Conservation (phyloP, 129 eudicot species). For the Logfia minima region DNA sequence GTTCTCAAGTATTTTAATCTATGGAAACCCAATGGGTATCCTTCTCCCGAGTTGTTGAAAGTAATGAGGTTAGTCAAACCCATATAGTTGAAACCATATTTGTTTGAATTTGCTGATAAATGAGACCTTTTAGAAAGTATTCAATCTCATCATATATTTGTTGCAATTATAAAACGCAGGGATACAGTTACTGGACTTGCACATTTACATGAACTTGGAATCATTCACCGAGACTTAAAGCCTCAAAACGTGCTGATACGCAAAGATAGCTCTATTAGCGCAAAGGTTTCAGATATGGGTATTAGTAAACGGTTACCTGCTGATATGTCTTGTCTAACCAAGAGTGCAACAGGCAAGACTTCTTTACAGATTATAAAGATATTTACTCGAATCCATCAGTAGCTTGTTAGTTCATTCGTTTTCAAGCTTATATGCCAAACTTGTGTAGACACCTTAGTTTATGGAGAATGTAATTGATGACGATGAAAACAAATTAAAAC, state of each 20-base stretch:
- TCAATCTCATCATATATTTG: background rate
- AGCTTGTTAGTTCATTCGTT: background rate
- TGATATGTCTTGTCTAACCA: slow-evolving; percentile 61
- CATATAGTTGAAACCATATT: background rate
- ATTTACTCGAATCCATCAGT: background rate
- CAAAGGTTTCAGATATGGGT: slow-evolving; percentile 96
- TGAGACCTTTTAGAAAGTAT: slow-evolving; percentile 3
- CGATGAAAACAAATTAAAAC: too few relatives aligned
- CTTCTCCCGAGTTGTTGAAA: slow-evolving; percentile 67
- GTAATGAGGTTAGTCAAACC: slow-evolving; percentile 67
- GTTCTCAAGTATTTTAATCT: slow-evolving; percentile 40
- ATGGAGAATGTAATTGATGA: too few relatives aligned
- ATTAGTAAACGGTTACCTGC: slow-evolving; percentile 81
- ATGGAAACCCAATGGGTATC: slow-evolving; percentile 79
- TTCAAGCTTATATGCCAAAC: background rate
- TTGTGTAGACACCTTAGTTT: background rate
- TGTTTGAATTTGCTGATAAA: slow-evolving; percentile 10
- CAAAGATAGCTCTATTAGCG: slow-evolving; percentile 57
- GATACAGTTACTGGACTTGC: slow-evolving; percentile 69
- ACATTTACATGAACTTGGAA: slow-evolving; percentile 88
- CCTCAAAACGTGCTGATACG: slow-evolving; percentile 84
- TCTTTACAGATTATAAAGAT: background rate
- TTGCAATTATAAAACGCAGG: slow-evolving; percentile 45
- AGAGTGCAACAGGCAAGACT: slow-evolving; percentile 69
- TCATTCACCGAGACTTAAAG: slow-evolving; percentile 81